Base-by-base conservation (phyloP, 2,329 filamentous ascomycete species). In the Penicillium sp. region DNA sequence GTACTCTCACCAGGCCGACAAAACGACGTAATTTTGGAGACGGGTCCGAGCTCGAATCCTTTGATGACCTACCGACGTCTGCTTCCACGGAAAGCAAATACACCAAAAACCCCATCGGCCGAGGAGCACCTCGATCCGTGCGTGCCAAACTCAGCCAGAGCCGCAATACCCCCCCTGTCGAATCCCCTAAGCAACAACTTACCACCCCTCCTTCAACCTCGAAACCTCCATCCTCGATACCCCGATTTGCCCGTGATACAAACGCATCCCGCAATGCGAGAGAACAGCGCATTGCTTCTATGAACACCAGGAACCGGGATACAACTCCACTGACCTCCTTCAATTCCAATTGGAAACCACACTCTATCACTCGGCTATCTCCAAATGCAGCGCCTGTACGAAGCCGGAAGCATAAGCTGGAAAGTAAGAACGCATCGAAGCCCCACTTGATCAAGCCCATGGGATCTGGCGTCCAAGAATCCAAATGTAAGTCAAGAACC, bases 21-120 rank as follows among this genome's bases (percentile, higher is more conserved):
- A 81, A 86, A 36, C 80, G 81, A 55, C 83, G 87, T 42, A 86
- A 90, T 65, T 99, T 95, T 75, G 94, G 94, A 11, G 91, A 97
- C 71, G 94, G 94, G 14, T 89, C 88, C 56, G 94, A 99, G 73
- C 81, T 99, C 29, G 93, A 97, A 63, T 87, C 84, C 2, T 97
- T 99, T 70, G 94, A 99, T 70, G 94, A 99, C 73, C 78, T 99
- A 52, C 93, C 93, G 1, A 97, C 92, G 0, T 97, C 92, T 14
- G 86, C 83, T 11, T 85, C 88, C 56, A 83, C 86, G 13, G 94
- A 99, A 74, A 91, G 87, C 58, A 89, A 86, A 65, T 99, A 86
- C 67, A 81, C 92, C 58, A 95, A 92, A 72, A 86, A 89, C 64
- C 92, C 94, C 3, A 79, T 88, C 34, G 85, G 83, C 43, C 83